These are phyloP conservation scores for Exutisphaerella laricina DNA, from an alignment of 2,329 filamentous ascomycete species.

Conservation along the genomic window DNA sequence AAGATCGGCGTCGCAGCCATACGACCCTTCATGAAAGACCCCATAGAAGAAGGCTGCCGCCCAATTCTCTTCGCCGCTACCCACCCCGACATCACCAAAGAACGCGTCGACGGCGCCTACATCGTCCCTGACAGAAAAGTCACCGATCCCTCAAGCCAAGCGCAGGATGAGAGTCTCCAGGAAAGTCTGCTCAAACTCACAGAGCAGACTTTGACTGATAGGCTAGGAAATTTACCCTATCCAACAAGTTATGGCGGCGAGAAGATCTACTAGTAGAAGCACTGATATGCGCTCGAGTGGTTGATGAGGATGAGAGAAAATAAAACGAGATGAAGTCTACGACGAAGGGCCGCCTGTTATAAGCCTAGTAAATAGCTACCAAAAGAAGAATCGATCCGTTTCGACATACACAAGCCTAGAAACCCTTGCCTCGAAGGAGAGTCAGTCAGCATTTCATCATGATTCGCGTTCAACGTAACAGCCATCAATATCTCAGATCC, in stretches of 20 bases:
- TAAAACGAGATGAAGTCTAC: neutral
- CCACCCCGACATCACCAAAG: conserved; percentile 39
- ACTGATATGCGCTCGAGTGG: neutral
- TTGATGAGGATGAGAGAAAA: neutral
- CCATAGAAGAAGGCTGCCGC: conserved; percentile 44
- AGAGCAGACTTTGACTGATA: conserved; percentile 41
- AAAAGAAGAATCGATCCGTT: neutral
- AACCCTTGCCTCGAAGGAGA: neutral
- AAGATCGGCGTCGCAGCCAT: conserved; percentile 42
- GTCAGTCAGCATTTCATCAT: neutral
- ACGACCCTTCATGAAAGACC: conserved; percentile 47
- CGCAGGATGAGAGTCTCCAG: conserved; percentile 39
- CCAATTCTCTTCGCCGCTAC: conserved; percentile 47
- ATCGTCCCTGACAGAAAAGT: conserved; percentile 48
- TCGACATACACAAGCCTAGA: neutral
- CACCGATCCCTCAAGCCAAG: conserved; percentile 39
- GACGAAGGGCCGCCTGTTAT: neutral
- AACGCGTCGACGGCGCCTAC: conserved; percentile 45
- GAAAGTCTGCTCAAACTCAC: conserved; percentile 45
- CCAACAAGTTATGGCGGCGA: neutral
- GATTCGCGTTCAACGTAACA: neutral
- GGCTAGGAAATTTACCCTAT: conserved; percentile 29
- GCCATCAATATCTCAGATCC: neutral
- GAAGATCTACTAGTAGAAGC: neutral
- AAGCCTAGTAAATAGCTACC: neutral